Percentiles rank a stretch among this genome's conserved stretches.
Conservation (phyloP, 1,139 yeast genomes). For the Yamadazyma blattariae region DNA sequence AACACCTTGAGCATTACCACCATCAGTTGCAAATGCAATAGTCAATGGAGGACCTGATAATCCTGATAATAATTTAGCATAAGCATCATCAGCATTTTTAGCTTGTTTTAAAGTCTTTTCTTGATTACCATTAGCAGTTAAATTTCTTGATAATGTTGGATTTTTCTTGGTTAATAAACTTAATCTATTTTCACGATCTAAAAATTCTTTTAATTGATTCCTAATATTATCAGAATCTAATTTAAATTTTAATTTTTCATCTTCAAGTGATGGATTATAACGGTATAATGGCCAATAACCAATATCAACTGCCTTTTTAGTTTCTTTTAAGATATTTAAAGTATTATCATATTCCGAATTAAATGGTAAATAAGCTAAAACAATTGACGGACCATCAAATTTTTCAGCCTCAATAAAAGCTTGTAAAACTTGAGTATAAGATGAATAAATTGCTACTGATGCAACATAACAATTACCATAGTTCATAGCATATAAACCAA, state of each 20-base stretch:
- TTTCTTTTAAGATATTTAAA: slow-evolving; percentile 74
- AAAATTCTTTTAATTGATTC: slow-evolving; percentile 71
- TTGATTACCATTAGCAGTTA: slow-evolving; percentile 59
- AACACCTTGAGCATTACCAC: slow-evolving; percentile 85
- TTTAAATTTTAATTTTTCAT: slow-evolving; percentile 56
- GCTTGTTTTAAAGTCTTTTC: slow-evolving; percentile 61
- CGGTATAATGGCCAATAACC: slow-evolving; percentile 97
- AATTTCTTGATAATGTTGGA: slow-evolving; percentile 77
- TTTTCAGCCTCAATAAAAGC: slow-evolving; percentile 86
- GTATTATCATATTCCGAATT: slow-evolving; percentile 65
- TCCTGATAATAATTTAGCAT: slow-evolving; percentile 73
- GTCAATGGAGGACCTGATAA: slow-evolving; percentile 92
- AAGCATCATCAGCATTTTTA: slow-evolving; percentile 74
- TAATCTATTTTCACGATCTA: slow-evolving; percentile 87
- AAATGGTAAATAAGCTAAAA: slow-evolving; percentile 87
- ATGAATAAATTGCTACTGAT: slow-evolving; percentile 89
- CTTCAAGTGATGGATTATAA: slow-evolving; percentile 61
- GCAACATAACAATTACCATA: slow-evolving; percentile 90
- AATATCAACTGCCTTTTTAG: slow-evolving; percentile 85
- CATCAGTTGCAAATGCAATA: slow-evolving; percentile 90
- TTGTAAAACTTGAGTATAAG: slow-evolving; percentile 89
- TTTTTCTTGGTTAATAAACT: slow-evolving; percentile 67
- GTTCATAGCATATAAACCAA: slow-evolving; percentile 94
- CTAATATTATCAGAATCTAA: slow-evolving; percentile 83
- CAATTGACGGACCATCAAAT: slow-evolving; percentile 86